Base-by-base conservation (phyloP, 805 yeast genomes). In the Yamadazyma olivae region DNA sequence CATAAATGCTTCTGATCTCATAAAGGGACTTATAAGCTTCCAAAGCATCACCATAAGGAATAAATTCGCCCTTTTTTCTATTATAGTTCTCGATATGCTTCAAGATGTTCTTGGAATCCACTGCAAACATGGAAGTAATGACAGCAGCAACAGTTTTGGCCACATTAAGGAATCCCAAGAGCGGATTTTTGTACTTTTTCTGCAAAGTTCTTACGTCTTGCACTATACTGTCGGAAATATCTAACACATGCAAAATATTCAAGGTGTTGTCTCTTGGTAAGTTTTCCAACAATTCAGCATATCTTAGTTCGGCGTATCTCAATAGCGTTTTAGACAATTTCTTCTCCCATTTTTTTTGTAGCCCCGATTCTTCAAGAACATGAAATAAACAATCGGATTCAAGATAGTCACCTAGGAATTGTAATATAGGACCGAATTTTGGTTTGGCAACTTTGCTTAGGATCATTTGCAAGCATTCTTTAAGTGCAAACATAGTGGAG, bases 231-330 rank as follows among this genome's bases (percentile, higher is more conserved):
- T 79, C 80, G 0, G 81, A 77, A 4, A 81, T 64, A 28, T 77
- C 71, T 30, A 75, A 66, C 2, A 83, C 67, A 56, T 83, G 83
- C 17, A 67, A 49, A 2, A 81, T 59, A 26, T 68, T 75, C 6
- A 83, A 53, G 0, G 79, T 63, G 27, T 67, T 64, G 49, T 70
- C 74, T 41, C 83, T 62, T 0, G 95, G 93, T n/a, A 84, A 61
- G 5, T 57, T 57, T 3, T 68, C 62, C 15, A 68, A 49, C 19
- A 62, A 47, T 14, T 57, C 63, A 5, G 69, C 69, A 36, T 70
- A 70, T 40, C 69, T 52, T 3, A 49, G 29, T 33, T 65, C 71
- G 2, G 72, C 53, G n/a, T 54, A 50, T 27, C 64, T 48, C 6
- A 68, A 47, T 9, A 70, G 47, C 1, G 66, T 26, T 31, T 59